A percentile compares a stretch with the other conserved stretches of the same genome.
Conservation (phyloP, 495 filamentous ascomycete genomes). For the Penicillium pancosmium region DNA sequence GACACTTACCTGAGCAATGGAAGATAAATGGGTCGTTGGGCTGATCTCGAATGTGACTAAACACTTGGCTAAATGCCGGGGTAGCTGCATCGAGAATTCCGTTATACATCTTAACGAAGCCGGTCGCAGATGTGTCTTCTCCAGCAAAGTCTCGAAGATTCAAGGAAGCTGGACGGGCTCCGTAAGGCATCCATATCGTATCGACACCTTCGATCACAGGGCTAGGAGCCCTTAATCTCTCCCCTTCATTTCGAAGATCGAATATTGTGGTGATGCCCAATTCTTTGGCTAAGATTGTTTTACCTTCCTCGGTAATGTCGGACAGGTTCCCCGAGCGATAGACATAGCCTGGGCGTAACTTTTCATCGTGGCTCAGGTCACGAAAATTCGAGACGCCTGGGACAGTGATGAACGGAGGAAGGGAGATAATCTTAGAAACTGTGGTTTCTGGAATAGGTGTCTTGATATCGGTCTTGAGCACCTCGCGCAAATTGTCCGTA, state of each 20-base stretch:
- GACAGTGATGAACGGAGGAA: conserved; percentile 56
- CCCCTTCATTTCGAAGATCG: conserved; percentile 66
- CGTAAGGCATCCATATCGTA: conserved; percentile 50
- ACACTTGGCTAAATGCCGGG: conserved; percentile 34
- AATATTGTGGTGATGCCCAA: conserved; percentile 64
- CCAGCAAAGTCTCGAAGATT: conserved; percentile 58
- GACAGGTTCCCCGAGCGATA: conserved; percentile 56
- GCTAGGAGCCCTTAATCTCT: conserved; percentile 41
- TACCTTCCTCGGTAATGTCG: conserved; percentile 53
- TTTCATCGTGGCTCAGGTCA: conserved; percentile 51
- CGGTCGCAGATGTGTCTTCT: conserved; percentile 54
- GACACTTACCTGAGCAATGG: conserved; percentile 61
- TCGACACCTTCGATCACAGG: conserved; percentile 43
- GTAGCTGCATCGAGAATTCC: conserved; percentile 46
- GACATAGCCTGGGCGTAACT: conserved; percentile 44
- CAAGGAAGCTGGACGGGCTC: conserved; percentile 30
- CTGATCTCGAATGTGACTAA: conserved; percentile 45
- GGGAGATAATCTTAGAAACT: conserved; percentile 33
- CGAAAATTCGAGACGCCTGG: conserved; percentile 56
- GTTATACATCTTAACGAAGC: conserved; percentile 57
- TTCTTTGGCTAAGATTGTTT: conserved; percentile 41
- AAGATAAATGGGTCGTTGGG: conserved; percentile 49
- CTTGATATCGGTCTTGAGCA: conserved; percentile 34
- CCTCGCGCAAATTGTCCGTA: conserved; percentile 21
- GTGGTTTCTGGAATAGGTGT: conserved; percentile 27